phyloP scores from a whole-genome alignment of 768 basidiomycete genomes.

The Krasilnikovozyma curviuscula region DNA sequence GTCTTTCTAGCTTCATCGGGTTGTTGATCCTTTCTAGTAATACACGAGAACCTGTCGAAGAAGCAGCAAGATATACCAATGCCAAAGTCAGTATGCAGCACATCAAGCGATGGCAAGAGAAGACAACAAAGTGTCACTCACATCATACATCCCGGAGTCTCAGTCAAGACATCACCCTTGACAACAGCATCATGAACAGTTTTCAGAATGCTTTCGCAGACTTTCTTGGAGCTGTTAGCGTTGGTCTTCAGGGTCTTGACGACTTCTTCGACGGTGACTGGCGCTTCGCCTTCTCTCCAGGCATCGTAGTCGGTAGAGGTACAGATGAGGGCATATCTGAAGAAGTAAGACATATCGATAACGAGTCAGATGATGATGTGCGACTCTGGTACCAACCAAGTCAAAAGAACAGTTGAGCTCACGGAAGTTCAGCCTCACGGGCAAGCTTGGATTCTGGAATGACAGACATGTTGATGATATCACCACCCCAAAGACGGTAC shows the following conservation, averaged over 20 bases:
- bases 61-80: too few relatives aligned
- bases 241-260: slow-evolving; percentile 72
- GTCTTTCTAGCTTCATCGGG: slow-evolving; percentile 8
- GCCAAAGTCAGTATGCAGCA: too few relatives aligned
- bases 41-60: slow-evolving; percentile 5
- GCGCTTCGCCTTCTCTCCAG: slow-evolving; percentile 60
- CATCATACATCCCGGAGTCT: slow-evolving; percentile 65
- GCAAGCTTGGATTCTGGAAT: slow-evolving; percentile 88
- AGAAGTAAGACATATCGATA: background rate
- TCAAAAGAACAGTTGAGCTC: slow-evolving; percentile 15
- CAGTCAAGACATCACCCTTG: slow-evolving; percentile 39
- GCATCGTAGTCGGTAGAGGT: slow-evolving; percentile 78
- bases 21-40: slow-evolving; percentile 9
- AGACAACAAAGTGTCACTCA: too few relatives aligned
- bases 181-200: slow-evolving; percentile 36
- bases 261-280: slow-evolving; percentile 61
- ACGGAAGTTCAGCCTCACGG: slow-evolving; percentile 85
- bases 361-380: background rate
- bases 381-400: background rate
- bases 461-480: slow-evolving; percentile 93
- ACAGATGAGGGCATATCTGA: slow-evolving; percentile 73
- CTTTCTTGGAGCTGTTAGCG: slow-evolving; percentile 59
- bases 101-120: too few relatives aligned
- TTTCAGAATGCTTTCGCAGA: slow-evolving; percentile 27
- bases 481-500: slow-evolving; percentile 82